Percentiles rank a stretch among this genome's conserved stretches.
Evolutionary conservation across 345 rosid genomes (phyloP).

Genomic region (Abelmoschus esculentus): DNA sequence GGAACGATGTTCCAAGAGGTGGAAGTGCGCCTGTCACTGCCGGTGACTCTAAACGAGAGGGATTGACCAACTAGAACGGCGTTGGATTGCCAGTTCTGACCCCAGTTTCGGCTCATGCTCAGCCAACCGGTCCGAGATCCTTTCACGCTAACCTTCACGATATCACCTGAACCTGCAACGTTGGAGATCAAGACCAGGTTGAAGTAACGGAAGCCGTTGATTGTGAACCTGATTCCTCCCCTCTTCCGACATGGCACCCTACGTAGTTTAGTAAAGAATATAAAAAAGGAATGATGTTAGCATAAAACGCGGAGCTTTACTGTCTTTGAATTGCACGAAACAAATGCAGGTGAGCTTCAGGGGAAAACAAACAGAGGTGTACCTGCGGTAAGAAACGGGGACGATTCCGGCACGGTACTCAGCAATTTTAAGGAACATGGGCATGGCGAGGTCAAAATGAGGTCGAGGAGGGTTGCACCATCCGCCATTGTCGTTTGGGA

Average conservation of each 20-base stretch:
- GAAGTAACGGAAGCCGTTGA: slow-evolving; percentile 60
- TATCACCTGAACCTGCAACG: slow-evolving; percentile 61
- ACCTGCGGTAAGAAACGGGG: slow-evolving; percentile 78
- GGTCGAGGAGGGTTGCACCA: slow-evolving; percentile 79
- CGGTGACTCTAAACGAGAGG: slow-evolving; percentile 51
- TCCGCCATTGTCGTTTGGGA: slow-evolving; percentile 55
- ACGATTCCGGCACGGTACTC: slow-evolving; percentile 70
- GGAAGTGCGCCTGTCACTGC: slow-evolving; percentile 56
- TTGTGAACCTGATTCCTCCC: slow-evolving; percentile 56
- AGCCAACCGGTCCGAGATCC: slow-evolving; percentile 48
- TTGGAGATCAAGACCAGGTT: slow-evolving; percentile 54
- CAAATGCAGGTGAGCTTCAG: too few relatives aligned
- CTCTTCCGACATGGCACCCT: slow-evolving; percentile 57
- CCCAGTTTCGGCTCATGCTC: slow-evolving; percentile 63
- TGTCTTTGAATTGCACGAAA: too few relatives aligned
- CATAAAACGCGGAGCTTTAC: too few relatives aligned
- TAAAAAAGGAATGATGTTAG: too few relatives aligned
- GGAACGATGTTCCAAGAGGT: slow-evolving; percentile 69
- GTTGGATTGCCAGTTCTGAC: slow-evolving; percentile 62
- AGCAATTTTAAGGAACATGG: slow-evolving; percentile 66
- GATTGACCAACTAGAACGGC: slow-evolving; percentile 48
- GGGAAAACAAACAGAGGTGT: background rate
- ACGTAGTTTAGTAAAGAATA: background rate
- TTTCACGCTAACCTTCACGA: slow-evolving; percentile 41
- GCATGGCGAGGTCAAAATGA: slow-evolving; percentile 71